Evolutionary conservation across 208 protist species (phyloP), one percentile per base, ranked within the genome.

Genomic region (Leishmania braziliensis): DNA sequence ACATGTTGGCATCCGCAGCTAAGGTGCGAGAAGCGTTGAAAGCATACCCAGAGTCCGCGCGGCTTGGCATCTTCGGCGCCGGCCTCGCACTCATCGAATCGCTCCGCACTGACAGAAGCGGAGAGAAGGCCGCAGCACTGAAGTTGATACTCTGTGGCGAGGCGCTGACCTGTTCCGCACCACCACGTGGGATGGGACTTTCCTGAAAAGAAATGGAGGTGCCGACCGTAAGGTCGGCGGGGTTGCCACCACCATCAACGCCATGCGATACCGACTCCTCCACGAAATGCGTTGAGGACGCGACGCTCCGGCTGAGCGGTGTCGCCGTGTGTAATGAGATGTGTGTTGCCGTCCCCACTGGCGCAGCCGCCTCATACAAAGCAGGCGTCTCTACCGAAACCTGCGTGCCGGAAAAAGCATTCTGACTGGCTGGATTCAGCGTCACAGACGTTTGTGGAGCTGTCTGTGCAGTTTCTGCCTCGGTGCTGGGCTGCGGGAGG

Each of bases 391-490:
- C 58, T 10, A 33, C 56, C n/a, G 53, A 77, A 29, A 56, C 33
- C 39, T 29, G 74, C 9, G 46, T 65, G 54, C 5, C n/a, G 39
- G 39, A 51, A 20, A 18, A 33, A 48, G 33, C 74, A 39, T 56
- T 53, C 26, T 50, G 56, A 48, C 33, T 77, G 20, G 14, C 39
- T 29, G 74, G 8, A 29, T 50, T 65, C 50, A 63, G 71, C 46
- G 62, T 84, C 76, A 5, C 76, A 71, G 68, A 62, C 76, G 29
- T 65, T 76, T n/a, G 86, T 58, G 48, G 78, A 43, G 43, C 86
- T 60, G 53, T 26, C 8, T n/a, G 23, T 46, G 89, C 77, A 39
- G 90, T 84, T 85, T 87, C 90, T 16, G 54, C 36, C 10, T 18
- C 50, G 51, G 56, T 81, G 79, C 68, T 85, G 36, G 56, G 83